Evolutionary conservation across 163 green algal genomes (phyloP).

Genomic region (Prototheca wickerhamii): DNA sequence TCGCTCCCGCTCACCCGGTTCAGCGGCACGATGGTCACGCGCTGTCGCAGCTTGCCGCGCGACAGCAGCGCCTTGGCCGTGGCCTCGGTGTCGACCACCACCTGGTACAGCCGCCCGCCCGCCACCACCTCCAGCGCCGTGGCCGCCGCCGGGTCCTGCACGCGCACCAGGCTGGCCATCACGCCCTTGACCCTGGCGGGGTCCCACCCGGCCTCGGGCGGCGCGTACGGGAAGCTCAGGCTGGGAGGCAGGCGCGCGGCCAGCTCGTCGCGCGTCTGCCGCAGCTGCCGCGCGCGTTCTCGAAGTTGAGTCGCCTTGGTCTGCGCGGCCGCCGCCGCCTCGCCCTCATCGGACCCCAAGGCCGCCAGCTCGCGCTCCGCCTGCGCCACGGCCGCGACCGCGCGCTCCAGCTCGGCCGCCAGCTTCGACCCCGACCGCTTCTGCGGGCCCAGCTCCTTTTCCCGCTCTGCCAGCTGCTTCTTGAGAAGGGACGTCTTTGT

Average conservation of each 20-base stretch:
- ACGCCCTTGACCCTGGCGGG: slow-evolving; percentile 74
- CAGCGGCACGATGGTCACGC: slow-evolving; percentile 95
- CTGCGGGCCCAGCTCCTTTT: slow-evolving; percentile 61
- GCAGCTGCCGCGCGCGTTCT: slow-evolving; percentile 9
- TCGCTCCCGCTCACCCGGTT: slow-evolving; percentile 68
- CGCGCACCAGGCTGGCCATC: slow-evolving; percentile 73
- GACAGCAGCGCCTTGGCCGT: slow-evolving; percentile 85
- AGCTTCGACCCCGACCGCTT: slow-evolving; percentile 62
- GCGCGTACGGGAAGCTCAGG: slow-evolving; percentile 59
- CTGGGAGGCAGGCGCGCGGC: slow-evolving; percentile 11
- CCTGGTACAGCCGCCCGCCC: slow-evolving; percentile 87
- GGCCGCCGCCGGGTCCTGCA: slow-evolving; percentile 57
- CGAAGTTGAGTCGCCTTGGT: too few species aligned
- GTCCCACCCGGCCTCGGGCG: slow-evolving; percentile 65
- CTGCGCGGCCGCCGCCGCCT: background rate
- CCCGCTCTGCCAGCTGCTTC: slow-evolving; percentile 72
- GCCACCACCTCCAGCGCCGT: slow-evolving; percentile 92
- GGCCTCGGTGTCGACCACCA: slow-evolving; percentile 83
- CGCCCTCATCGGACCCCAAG: background rate
- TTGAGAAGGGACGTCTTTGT: slow-evolving; percentile 63
- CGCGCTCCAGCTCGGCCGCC: slow-evolving; percentile 33
- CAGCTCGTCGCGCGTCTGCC: slow-evolving; percentile 9
- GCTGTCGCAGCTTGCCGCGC: slow-evolving; percentile 64
- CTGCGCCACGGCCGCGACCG: slow-evolving; percentile 33
- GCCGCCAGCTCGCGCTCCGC: background rate